Evolutionary conservation across 257 asterid genomes (phyloP).

Genomic region (Cordia subcordata): DNA sequence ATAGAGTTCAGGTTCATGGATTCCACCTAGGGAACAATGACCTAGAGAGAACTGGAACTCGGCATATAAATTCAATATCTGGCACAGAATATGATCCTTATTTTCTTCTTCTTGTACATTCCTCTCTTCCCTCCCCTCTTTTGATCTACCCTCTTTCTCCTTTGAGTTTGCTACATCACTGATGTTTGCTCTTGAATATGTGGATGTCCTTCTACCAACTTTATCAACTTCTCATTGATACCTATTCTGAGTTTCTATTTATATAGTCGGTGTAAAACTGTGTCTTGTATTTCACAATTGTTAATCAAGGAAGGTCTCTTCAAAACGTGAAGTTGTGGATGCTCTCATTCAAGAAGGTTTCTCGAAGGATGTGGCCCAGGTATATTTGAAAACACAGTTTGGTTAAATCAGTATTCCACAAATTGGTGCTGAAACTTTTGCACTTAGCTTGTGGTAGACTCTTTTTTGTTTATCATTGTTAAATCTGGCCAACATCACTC

Average conservation of each 20-base stretch:
- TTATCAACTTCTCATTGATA: neutral
- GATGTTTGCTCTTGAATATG: neutral
- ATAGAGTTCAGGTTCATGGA: too few species aligned
- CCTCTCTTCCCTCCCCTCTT: too few species aligned
- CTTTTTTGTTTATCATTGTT: neutral
- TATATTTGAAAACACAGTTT: constrained; percentile 14
- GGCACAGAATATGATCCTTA: too few species aligned
- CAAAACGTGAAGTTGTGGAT: constrained; percentile 67
- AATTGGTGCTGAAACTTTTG: too few species aligned
- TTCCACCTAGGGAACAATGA: too few species aligned
- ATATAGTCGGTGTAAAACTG: constrained; percentile 7
- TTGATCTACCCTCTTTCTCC: too few species aligned
- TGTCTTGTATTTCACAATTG: constrained; percentile 23
- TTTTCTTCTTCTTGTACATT: too few species aligned
- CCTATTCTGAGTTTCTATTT: neutral
- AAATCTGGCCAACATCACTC: neutral
- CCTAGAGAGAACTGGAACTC: too few species aligned
- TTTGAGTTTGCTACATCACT: neutral
- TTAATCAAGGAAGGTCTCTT: constrained; percentile 77
- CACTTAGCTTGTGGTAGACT: neutral
- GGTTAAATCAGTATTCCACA: too few species aligned
- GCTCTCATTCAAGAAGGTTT: constrained; percentile 74
- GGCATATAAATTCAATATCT: too few species aligned
- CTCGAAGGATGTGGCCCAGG: constrained; percentile 97
- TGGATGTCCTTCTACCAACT: neutral